phyloP scores from a whole-genome alignment of 202 grass and related monocot species.

The Saccharum hybrid region DNA sequence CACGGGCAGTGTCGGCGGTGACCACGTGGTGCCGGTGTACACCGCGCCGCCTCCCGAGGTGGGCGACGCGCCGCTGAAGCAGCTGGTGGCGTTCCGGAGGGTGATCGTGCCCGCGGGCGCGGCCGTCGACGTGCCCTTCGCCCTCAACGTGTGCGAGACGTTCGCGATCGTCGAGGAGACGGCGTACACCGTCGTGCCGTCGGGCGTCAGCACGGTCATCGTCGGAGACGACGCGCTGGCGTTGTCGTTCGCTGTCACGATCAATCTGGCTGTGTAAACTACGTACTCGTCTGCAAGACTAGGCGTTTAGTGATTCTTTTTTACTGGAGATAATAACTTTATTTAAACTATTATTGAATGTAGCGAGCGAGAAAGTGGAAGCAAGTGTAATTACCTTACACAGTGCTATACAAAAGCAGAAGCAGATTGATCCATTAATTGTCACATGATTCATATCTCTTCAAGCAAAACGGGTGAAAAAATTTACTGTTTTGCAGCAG shows the following conservation, averaged over 20 bases:
- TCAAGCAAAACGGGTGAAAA: neutral
- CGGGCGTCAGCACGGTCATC: slow-evolving; percentile 50
- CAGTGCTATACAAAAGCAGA: slow-evolving; percentile 19
- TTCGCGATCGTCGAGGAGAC: slow-evolving; percentile 65
- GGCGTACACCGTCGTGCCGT: slow-evolving; percentile 65
- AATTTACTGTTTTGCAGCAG: neutral
- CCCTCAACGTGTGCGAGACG: slow-evolving; percentile 55
- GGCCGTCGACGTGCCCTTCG: slow-evolving; percentile 40
- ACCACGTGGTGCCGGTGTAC: slow-evolving; percentile 58
- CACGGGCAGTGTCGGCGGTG: slow-evolving; percentile 43
- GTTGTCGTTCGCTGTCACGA: slow-evolving; percentile 48
- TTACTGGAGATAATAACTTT: neutral
- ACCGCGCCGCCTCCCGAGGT: slow-evolving; percentile 60
- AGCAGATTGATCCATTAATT: slow-evolving; percentile 5
- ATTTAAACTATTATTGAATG: neutral
- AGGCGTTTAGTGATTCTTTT: slow-evolving; percentile 1
- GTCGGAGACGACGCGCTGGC: slow-evolving; percentile 41
- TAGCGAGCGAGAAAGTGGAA: neutral
- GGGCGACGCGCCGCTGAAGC: slow-evolving; percentile 60
- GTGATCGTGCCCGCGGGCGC: slow-evolving; percentile 44
- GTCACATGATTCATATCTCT: neutral
- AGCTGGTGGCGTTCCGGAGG: slow-evolving; percentile 60
- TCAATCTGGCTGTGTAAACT: slow-evolving; percentile 33
- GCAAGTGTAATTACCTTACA: slow-evolving; percentile 48
- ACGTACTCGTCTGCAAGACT: neutral